Base-by-base conservation (phyloP, 768 basidiomycete genomes). In the Russula abietina region DNA sequence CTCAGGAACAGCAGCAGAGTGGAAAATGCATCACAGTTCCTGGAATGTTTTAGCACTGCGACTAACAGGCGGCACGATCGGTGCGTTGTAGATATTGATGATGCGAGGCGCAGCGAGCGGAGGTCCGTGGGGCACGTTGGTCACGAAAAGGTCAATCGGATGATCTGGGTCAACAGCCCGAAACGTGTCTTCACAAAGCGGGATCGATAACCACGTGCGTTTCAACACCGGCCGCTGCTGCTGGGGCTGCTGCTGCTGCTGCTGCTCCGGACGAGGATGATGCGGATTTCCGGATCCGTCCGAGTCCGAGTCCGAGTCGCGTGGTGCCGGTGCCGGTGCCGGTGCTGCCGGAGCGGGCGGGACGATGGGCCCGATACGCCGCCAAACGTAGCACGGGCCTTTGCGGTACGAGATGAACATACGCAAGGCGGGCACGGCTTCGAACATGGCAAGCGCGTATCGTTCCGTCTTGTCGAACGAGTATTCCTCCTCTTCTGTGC, bases 321-420 rank as follows among this genome's bases (percentile, higher is more conserved):
- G 36, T 38, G 36, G 7, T 33, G 33, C 36, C 36, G 38, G 16
- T 14, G 6, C 38, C 38, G 38, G 14, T 30, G 28, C 28, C 5
- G 14, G 38, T 0, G 38, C 38, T n/a, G n/a, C n/a, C n/a, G n/a
- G n/a, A n/a, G n/a, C n/a, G n/a, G n/a, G n/a, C n/a, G n/a, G n/a
- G n/a, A n/a, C n/a, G n/a, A n/a, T n/a, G 38, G 14, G 38, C 38
- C 38, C 38, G 38, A 39, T 39, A 7, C 38, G 16, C 6, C 16
- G 57, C 65, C 65, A 66, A 4, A 57, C 61, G 22, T 55, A 28
- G 52, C 61, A 58, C 2, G 57, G 38, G 41, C 61, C 57, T 28
- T 59, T 63, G 45, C 62, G 65, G 32, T 51, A 64, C 3, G 65
- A 66, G 53, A 66, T 55, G 24, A 66, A 66, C 61, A 59, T 58